Evolutionary conservation across 345 rosid species (phyloP).

Genomic region (Populus simonii): DNA sequence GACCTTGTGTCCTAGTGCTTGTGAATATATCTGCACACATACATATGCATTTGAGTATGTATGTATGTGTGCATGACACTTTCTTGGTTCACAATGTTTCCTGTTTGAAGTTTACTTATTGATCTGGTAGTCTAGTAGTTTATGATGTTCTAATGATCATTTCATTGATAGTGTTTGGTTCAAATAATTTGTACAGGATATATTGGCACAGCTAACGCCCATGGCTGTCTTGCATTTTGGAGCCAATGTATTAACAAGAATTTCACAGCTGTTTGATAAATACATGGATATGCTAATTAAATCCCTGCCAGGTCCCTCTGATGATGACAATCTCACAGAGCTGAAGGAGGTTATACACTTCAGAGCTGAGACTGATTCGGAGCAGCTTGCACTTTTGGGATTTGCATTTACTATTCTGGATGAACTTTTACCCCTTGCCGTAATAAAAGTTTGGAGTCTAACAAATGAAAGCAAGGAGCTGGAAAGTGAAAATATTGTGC

Average conservation of each 20-base stretch:
- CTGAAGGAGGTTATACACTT: slow-evolving; percentile 65
- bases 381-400: slow-evolving; percentile 91
- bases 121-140: not conserved
- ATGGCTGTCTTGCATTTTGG: slow-evolving; percentile 72
- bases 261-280: slow-evolving; percentile 75
- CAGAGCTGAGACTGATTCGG: slow-evolving; percentile 89
- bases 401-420: slow-evolving; percentile 85
- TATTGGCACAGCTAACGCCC: slow-evolving; percentile 78
- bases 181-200: slow-evolving; percentile 51
- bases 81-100: not conserved
- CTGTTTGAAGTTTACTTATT: not conserved
- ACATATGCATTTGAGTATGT: not conserved
- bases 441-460: slow-evolving; percentile 60
- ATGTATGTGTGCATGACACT: not conserved
- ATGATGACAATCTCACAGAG: slow-evolving; percentile 80
- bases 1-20: not conserved
- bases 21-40: not conserved
- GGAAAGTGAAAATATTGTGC: slow-evolving; percentile 38
- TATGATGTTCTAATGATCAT: not conserved
- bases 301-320: slow-evolving; percentile 84
- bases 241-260: slow-evolving; percentile 65
- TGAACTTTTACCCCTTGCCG: slow-evolving; percentile 67
- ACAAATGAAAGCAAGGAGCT: slow-evolving; percentile 47
- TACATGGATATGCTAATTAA: slow-evolving; percentile 70
- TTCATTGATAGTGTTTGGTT: slow-evolving; percentile 16